Conservation (phyloP, 2,329 filamentous ascomycete species). For the Bimuria novae-zelandiae region DNA sequence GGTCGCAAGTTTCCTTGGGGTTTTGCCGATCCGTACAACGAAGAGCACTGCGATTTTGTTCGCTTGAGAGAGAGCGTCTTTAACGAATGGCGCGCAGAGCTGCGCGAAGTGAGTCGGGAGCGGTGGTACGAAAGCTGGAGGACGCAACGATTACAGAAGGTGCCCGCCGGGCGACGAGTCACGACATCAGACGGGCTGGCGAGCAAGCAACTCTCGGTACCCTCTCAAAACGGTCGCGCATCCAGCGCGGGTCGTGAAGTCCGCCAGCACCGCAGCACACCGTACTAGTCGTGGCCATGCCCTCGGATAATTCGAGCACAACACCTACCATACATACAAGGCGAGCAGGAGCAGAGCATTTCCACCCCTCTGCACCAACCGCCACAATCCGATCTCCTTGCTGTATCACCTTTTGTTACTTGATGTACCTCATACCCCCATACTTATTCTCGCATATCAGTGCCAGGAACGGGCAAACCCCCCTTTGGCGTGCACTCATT, state of each 20-base stretch:
- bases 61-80: slow-evolving; percentile 92
- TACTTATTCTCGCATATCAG: slow-evolving; percentile 19
- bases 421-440: slow-evolving; percentile 12
- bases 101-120: slow-evolving; percentile 87
- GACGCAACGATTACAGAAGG: slow-evolving; percentile 57
- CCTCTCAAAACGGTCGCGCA: slow-evolving; percentile 39
- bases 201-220: slow-evolving; percentile 29
- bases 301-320: too few species aligned
- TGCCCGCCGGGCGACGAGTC: slow-evolving; percentile 26
- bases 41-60: slow-evolving; percentile 90
- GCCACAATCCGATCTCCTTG: not conserved
- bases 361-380: not conserved
- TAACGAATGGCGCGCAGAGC: slow-evolving; percentile 86
- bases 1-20: slow-evolving; percentile 96
- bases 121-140: slow-evolving; percentile 97
- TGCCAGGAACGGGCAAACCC: not conserved
- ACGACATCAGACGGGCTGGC: slow-evolving; percentile 37
- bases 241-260: slow-evolving; percentile 38
- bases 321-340: not conserved
- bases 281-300: slow-evolving; percentile 18
- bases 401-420: slow-evolving; percentile 13
- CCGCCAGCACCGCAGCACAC: slow-evolving; percentile 30
- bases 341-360: not conserved
- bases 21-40: slow-evolving; percentile 90
- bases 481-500: not conserved